Evolutionary conservation across 2,329 filamentous ascomycete genomes (phyloP).

Genomic region (Diplodia intermedia): DNA sequence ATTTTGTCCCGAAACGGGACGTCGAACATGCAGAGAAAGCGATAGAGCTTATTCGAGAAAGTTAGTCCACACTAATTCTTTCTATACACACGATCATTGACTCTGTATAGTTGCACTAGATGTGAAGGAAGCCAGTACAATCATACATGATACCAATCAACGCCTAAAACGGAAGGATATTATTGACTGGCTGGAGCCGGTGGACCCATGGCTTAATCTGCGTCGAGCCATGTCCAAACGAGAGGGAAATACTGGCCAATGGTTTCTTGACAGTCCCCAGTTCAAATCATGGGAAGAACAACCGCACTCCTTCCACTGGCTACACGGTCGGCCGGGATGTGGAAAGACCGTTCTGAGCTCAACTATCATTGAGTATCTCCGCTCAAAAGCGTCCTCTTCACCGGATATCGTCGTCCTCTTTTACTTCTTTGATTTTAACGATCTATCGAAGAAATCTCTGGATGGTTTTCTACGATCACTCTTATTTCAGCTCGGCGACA

Average conservation of each 20-base stretch:
- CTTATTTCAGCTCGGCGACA: too few relatives aligned
- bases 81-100: neutral
- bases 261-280: neutral
- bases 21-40: neutral
- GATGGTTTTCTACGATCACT: too few relatives aligned
- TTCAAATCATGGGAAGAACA: neutral
- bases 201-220: neutral
- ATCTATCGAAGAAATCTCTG: neutral
- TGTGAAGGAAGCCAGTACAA: neutral
- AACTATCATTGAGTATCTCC: neutral
- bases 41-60: neutral
- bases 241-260: neutral
- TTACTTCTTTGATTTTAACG: neutral
- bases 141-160: neutral
- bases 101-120: neutral
- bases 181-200: neutral
- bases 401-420: neutral
- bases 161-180: neutral
- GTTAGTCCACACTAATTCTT: neutral
- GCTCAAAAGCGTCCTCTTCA: neutral
- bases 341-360: neutral
- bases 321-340: neutral
- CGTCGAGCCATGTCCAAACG: neutral
- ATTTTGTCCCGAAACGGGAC: neutral
- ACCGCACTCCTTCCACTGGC: neutral